phyloP scores from a whole-genome alignment of 2,329 filamentous ascomycete species.

The Zymoseptoria crescenta region DNA sequence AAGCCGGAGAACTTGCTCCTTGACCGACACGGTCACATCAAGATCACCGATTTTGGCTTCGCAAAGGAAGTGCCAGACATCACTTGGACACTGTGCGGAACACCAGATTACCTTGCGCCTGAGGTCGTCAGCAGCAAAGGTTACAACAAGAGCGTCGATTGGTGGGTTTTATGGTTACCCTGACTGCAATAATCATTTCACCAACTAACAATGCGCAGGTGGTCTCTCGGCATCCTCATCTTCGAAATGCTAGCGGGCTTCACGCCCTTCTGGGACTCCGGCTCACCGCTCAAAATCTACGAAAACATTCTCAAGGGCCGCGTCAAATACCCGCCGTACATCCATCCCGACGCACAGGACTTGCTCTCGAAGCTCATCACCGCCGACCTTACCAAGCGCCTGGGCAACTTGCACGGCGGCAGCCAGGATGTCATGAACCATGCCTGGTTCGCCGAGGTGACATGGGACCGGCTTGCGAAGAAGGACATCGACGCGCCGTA shows the following conservation, averaged over 20 bases:
- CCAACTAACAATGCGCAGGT: slow-evolving; percentile 64
- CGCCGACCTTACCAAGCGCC: slow-evolving; percentile 82
- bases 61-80: slow-evolving; percentile 98
- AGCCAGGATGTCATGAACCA: slow-evolving; percentile 91
- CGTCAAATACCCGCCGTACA: slow-evolving; percentile 94
- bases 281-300: slow-evolving; percentile 98
- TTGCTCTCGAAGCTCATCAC: slow-evolving; percentile 90
- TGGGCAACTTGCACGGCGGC: slow-evolving; percentile 89
- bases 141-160: slow-evolving; percentile 99
- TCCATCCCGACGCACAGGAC: slow-evolving; percentile 89
- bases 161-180: too few relatives aligned
- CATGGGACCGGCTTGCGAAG: slow-evolving; percentile 86
- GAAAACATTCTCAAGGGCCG: slow-evolving; percentile 96
- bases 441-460: slow-evolving; percentile 94
- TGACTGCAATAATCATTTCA: too few relatives aligned
- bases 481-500: slow-evolving; percentile 99
- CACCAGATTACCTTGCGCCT: slow-evolving; percentile 91
- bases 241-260: slow-evolving; percentile 99
- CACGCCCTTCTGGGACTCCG: slow-evolving; percentile 97
- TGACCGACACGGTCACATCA: slow-evolving; percentile 77
- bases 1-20: slow-evolving; percentile 94
- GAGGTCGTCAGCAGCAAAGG: slow-evolving; percentile 99
- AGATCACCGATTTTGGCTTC: slow-evolving; percentile 93
- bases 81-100: slow-evolving; percentile 97
- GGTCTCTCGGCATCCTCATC: slow-evolving; percentile 95